Conservation (phyloP, 2,329 filamentous ascomycete genomes). For the Nemania sp. region DNA sequence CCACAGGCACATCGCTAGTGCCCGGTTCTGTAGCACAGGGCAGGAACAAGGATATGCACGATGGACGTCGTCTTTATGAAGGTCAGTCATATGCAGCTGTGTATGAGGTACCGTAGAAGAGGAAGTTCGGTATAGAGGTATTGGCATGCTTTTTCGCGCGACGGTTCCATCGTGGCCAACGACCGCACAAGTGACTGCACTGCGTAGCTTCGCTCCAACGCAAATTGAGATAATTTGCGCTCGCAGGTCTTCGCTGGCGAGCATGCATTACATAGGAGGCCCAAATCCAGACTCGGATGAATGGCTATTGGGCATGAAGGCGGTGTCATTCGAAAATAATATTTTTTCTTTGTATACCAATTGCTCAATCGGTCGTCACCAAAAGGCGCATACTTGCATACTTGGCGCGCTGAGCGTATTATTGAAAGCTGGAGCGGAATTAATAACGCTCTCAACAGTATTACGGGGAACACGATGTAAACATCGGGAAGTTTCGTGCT, state of each 20-base stretch:
- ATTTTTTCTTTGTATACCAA: constrained; percentile 1
- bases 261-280: constrained; percentile 11
- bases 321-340: constrained; percentile 6
- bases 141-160: constrained; percentile 10
- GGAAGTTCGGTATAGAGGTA: constrained; percentile 9
- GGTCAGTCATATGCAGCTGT: constrained; percentile 14
- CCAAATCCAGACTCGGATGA: constrained; percentile 6
- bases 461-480: not conserved
- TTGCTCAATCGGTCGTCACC: not conserved
- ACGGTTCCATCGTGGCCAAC: constrained; percentile 4
- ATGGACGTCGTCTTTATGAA: constrained; percentile 10
- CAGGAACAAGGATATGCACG: constrained; percentile 22
- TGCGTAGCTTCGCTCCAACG: constrained; percentile 7
- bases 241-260: constrained; percentile 12
- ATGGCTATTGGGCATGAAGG: constrained; percentile 9
- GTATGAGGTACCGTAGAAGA: constrained; percentile 13
- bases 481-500: constrained; percentile 10
- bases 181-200: not conserved
- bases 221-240: not conserved
- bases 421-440: not conserved
- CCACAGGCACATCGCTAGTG: constrained; percentile 30
- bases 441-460: not conserved
- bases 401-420: not conserved
- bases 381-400: not conserved
- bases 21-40: constrained; percentile 19